These are phyloP conservation scores for Eimeria tenella DNA, from an alignment of 169 alveolate genomes.

Conservation along the genomic window DNA sequence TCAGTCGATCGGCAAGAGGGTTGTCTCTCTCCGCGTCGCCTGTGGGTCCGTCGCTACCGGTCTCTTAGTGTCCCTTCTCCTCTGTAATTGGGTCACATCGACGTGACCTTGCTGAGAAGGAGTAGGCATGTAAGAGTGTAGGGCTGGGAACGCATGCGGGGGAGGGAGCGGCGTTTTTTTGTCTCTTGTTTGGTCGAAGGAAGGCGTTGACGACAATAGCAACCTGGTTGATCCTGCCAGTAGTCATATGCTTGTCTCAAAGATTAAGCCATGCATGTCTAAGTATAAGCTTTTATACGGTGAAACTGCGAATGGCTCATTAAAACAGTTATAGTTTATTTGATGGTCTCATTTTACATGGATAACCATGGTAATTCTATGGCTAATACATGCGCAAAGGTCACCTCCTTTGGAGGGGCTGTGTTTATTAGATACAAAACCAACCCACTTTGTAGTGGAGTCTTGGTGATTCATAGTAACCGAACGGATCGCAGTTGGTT, in stretches of 20 bases:
- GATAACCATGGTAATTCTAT: conserved; percentile 79
- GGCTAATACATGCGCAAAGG: conserved; percentile 80
- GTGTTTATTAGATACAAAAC: conserved; percentile 79
- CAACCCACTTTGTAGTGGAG: conserved; percentile 75
- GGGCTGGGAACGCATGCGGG: too few species aligned
- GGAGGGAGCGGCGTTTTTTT: too few species aligned
- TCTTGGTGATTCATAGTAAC: conserved; percentile 78
- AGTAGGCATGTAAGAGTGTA: too few species aligned
- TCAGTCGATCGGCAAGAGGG: too few species aligned
- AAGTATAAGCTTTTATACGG: conserved; percentile 84
- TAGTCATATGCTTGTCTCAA: conserved; percentile 97
- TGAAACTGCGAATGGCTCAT: conserved; percentile 90
- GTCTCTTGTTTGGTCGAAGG: too few species aligned
- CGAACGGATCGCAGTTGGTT: conserved; percentile 77
- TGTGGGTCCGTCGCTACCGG: too few species aligned
- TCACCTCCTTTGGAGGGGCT: conserved; percentile 74
- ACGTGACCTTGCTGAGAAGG: too few species aligned
- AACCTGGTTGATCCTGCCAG: conserved; percentile 99
- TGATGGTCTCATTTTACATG: conserved; percentile 78
- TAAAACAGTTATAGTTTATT: conserved; percentile 87
- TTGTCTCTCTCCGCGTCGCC: too few species aligned
- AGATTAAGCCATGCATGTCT: conserved; percentile 97
- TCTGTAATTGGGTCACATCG: too few species aligned
- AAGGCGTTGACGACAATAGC: conserved; percentile 84
- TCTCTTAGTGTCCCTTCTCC: too few species aligned